Evolutionary conservation across 176 grass and related monocot genomes (phyloP).

Genomic region (Otatea glauca): DNA sequence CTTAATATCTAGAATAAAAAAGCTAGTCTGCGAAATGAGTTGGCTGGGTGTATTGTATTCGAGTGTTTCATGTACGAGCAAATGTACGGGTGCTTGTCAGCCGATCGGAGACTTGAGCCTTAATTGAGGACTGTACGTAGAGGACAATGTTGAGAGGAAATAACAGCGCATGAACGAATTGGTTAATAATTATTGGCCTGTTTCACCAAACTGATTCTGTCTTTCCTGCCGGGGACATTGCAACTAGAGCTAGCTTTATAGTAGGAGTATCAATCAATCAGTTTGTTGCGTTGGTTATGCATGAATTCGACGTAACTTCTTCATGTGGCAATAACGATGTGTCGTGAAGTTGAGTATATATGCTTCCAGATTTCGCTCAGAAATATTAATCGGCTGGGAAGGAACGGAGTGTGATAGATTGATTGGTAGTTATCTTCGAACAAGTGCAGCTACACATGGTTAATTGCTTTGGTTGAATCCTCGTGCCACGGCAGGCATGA

Average conservation of each 20-base stretch:
- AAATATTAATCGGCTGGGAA: too few species aligned
- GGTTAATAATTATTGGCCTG: background rate
- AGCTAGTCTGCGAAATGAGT: too few species aligned
- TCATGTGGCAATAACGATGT: constrained; percentile 4
- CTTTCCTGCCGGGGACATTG: background rate
- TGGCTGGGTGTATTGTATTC: too few species aligned
- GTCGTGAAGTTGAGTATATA: background rate
- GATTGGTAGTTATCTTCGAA: too few species aligned
- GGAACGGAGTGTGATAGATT: too few species aligned
- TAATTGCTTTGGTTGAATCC: background rate
- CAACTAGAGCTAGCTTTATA: constrained; percentile 11
- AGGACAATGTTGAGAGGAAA: too few species aligned
- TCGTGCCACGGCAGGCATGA: too few species aligned
- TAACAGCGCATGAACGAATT: background rate
- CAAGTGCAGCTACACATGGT: too few species aligned
- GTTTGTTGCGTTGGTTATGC: constrained; percentile 51
- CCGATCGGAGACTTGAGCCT: background rate
- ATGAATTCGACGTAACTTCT: constrained; percentile 47
- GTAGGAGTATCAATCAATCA: background rate
- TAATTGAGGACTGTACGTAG: background rate
- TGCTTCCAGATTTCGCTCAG: too few species aligned
- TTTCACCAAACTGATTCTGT: constrained; percentile 5
- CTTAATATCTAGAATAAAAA: too few species aligned
- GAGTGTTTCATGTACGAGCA: too few species aligned
- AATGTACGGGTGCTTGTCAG: too few species aligned